Evolutionary conservation across 2,329 filamentous ascomycete species (phyloP), one percentile per base, ranked within the genome.

Genomic region (Sphaerulina musiva): DNA sequence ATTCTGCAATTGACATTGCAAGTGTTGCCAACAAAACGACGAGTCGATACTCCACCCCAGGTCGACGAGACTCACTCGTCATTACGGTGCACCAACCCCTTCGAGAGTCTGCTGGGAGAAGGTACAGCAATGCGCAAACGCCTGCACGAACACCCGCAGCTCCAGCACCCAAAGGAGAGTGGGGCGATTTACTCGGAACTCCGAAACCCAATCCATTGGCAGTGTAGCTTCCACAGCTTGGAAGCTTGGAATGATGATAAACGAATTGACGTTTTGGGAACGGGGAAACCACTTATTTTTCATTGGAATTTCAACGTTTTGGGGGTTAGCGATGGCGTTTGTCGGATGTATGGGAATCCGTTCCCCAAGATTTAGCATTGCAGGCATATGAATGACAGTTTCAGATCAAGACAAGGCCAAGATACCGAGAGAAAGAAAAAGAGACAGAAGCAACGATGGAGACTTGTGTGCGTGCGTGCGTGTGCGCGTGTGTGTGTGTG

Each of bases 81-180:
- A 32, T 56, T 20, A 56, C 53, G 2, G 48, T 59, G 7, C 53
- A 59, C 11, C 56, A 59, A 51, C 56, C 56, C 23, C 38, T 59
- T 5, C 50, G 56, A 49, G 53, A 56, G 23, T 56, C 50, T 4
- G 53, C 56, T 5, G 56, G 56, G 20, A 51, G 56, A 31, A 56
- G 54, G 39, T 59, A 56, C 51, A 50, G 51, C 32, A 51, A 46
- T 12, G 54, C 56, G 26, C 53, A 59, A 40, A 59, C 56, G 29
- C 55, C 51, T 31, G 56, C 53, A 31, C 46, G 45, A 31, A 47
- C 43, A 14, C 55, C 47, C 32, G 40, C 48, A 20, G 48, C 45
- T 26, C 53, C 53, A 9, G 49, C 47, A 8, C 40, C 56, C 36
- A 56, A 56, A 42, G 56, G 56, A 14, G 53, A 59, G 34, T 59